phyloP scores from a whole-genome alignment of 1,284 basidiomycete species.

The Hymenochaete sp. region DNA sequence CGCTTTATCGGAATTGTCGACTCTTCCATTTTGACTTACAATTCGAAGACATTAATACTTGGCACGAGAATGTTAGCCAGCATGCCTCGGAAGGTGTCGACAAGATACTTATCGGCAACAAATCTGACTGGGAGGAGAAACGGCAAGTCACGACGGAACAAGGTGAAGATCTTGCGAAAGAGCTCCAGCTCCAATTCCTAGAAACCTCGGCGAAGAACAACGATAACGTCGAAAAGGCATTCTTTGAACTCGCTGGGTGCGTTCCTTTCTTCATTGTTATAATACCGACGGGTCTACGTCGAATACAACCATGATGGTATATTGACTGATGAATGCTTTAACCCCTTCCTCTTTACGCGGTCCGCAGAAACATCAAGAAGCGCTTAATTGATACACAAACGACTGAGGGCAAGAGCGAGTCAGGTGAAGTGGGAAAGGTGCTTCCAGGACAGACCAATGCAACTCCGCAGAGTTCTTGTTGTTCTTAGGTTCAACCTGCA shows the following conservation, averaged over 20 bases:
- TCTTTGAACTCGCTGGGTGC: conserved; percentile 93
- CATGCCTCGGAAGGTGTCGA: conserved; percentile 98
- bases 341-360: too few relatives aligned
- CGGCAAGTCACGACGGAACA: conserved; percentile 84
- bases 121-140: conserved; percentile 98
- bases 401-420: too few relatives aligned
- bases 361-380: conserved; percentile 85
- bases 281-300: background rate
- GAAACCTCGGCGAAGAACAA: conserved; percentile 98
- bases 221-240: conserved; percentile 97
- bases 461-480: conserved; percentile 42
- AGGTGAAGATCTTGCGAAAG: conserved; percentile 73
- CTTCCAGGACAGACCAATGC: conserved; percentile 52
- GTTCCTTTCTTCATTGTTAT: conserved; percentile 24
- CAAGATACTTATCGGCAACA: conserved; percentile 99
- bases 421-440: too few relatives aligned
- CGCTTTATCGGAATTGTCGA: too few relatives aligned
- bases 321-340: too few relatives aligned
- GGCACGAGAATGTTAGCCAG: conserved; percentile 98
- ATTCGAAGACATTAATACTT: conserved; percentile 87
- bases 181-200: conserved; percentile 92
- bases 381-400: conserved; percentile 93
- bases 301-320: conserved; percentile 1
- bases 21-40: too few relatives aligned
- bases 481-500: too few relatives aligned